Evolutionary conservation across 1,284 basidiomycete genomes (phyloP), one percentile per base, ranked within the genome.

Genomic region (Caloboletus inedulis): DNA sequence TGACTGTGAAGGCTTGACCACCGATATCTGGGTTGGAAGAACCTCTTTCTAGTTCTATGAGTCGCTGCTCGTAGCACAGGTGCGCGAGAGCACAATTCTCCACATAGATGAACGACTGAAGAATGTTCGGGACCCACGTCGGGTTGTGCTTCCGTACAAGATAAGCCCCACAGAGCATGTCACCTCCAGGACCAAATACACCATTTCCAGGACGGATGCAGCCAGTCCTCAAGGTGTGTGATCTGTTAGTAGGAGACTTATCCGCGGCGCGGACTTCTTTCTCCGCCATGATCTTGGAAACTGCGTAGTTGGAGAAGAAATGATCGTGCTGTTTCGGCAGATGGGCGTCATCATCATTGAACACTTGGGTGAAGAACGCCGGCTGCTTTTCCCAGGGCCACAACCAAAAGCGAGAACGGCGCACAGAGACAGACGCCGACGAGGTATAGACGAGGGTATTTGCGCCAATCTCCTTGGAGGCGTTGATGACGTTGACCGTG

Each of bases 151-250:
- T 71, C 34, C 82, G 77, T 3, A 77, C 71, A 30, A 89, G 76
- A 61, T 83, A 84, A 14, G 79, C 77, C 12, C 79, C 84, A 49
- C 78, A 80, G 12, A 87, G 63, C 59, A 84, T 75, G 63, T 89
- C 87, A 3, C 87, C 87, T 23, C 86, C 80, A 2, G 86, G 81
- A 2, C 87, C 87, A 63, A 80, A 89, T 1, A 88, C 69, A 0
- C 84, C 87, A 57, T 89, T 89, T 0, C 87, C 86, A 3, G 88
- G 87, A 14, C 88, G 79, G 36, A 90, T 72, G 56, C 79, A 83
- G 0, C 87, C 87, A 7, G 86, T 89, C 43, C 81, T 75, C 31
- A 90, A 62, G 9, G 72, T 62, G 25, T 66, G 53, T 9, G 52
- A 63, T 6, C 31, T 51, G 13, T 62, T 72, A 1, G 77, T 72